Conservation (phyloP, 75 land plant species). For the Picea sitchensis region DNA sequence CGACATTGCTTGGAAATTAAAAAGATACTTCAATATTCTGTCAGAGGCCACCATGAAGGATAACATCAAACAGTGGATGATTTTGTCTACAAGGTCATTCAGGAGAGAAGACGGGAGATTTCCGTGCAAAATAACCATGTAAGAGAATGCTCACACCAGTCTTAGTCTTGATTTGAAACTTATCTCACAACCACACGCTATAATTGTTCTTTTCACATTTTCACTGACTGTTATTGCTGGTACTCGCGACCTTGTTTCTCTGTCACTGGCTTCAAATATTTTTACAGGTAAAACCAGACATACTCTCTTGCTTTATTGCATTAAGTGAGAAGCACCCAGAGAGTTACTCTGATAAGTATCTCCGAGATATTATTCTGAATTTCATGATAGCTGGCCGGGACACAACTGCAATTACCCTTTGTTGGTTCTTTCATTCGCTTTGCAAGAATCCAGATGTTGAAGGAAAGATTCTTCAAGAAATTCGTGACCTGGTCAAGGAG, state of each 20-base stretch:
- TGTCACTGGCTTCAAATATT: background rate
- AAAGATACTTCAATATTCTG: slow-evolving; percentile 48
- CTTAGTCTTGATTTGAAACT: background rate
- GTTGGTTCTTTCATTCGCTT: slow-evolving; percentile 75
- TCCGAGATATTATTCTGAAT: slow-evolving; percentile 64
- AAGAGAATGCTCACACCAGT: background rate
- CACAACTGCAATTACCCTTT: slow-evolving; percentile 72
- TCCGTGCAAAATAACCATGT: slow-evolving; percentile 7
- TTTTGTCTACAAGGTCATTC: slow-evolving; percentile 49
- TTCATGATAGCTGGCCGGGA: slow-evolving; percentile 83
- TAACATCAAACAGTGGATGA: slow-evolving; percentile 34
- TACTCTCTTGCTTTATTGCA: slow-evolving; percentile 62
- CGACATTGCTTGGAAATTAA: slow-evolving; percentile 56
- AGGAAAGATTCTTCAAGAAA: slow-evolving; percentile 30
- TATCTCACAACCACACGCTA: background rate
- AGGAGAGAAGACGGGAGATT: slow-evolving; percentile 21
- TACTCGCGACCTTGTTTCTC: background rate
- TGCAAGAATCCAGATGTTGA: slow-evolving; percentile 64
- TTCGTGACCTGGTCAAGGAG: slow-evolving; percentile 10
- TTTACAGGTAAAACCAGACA: slow-evolving; percentile 43
- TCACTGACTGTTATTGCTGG: background rate
- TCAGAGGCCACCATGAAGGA: slow-evolving; percentile 40
- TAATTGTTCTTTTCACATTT: background rate
- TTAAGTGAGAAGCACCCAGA: slow-evolving; percentile 33
- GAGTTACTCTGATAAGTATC: slow-evolving; percentile 22